Percentiles rank a stretch among this genome's conserved stretches.
phyloP scores from a whole-genome alignment of 768 basidiomycete genomes.

The Boletus pseudopeckii region DNA sequence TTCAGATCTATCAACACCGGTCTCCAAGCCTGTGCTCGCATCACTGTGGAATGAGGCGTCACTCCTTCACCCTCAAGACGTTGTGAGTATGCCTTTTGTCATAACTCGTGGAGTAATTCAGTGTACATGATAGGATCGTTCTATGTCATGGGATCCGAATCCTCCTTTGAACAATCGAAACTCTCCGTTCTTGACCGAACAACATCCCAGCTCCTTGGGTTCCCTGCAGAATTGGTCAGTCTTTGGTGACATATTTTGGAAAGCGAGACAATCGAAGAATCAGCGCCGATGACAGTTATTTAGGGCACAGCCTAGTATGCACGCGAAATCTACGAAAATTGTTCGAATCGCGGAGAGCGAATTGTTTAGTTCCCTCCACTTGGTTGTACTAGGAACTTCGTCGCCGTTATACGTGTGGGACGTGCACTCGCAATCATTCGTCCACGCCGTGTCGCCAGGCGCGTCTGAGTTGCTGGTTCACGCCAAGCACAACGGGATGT shows the following conservation, averaged over 20 bases:
- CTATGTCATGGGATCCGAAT: conserved; percentile 64
- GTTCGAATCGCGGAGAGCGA: conserved; percentile 46
- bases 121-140: conserved; percentile 38
- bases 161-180: conserved; percentile 31
- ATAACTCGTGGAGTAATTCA: conserved; percentile 1
- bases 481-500: conserved; percentile 54
- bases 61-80: background rate
- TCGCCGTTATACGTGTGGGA: conserved; percentile 70
- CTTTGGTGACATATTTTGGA: background rate
- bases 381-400: conserved; percentile 62
- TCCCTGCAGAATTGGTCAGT: conserved; percentile 61
- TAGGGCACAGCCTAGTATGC: conserved; percentile 50
- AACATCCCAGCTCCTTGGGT: conserved; percentile 48
- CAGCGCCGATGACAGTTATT: conserved; percentile 5
- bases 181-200: conserved; percentile 69
- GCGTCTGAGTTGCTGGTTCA: conserved; percentile 45
- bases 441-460: conserved; percentile 38
- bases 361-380: conserved; percentile 50
- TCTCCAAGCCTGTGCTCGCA: background rate
- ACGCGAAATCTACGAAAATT: conserved; percentile 36
- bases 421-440: conserved; percentile 49
- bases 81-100: conserved; percentile 14
- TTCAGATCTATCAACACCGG: background rate
- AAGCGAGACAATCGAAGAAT: background rate
- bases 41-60: conserved; percentile 21